Evolutionary conservation across 2,329 filamentous ascomycete genomes (phyloP), one percentile per base, ranked within the genome.

Genomic region (Pestalotiopsis sp.): DNA sequence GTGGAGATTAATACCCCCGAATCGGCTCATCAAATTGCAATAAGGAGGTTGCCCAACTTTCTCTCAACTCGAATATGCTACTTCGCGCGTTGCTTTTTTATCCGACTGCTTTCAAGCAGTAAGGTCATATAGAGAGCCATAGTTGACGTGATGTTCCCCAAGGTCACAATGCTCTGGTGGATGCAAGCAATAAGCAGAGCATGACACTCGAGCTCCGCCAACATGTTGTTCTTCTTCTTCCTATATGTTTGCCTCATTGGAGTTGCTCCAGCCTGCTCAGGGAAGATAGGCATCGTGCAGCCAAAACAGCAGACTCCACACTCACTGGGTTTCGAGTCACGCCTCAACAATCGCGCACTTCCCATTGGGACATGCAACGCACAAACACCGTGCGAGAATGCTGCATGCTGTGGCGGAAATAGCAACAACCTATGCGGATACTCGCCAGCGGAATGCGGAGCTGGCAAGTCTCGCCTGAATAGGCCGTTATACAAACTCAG

Each of bases 381-480:
- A 22, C 56, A 65, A 10, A 72, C 69, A 2, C 73, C 73, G 5
- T 74, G 72, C 61, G 63, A 52, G 13, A 74, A 74, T 60, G 71
- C 68, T 40, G 74, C 73, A n/a, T 76, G 74, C 64, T 76, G 74
- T 66, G 69, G 69, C n/a, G 69, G 69, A 48, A 61, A 65, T 22
- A 66, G 55, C 11, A 66, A 67, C 58, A 38, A 38, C 14, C 66
- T 67, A 4, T 67, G 60, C 38, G 60, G 66, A 30, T 67, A 64
- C 24, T 67, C 60, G 3, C 66, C 66, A 4, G 38, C 11, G 14
- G 66, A 70, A 40, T 74, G 73, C 58, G 68, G 70, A 26, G 72
- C 74, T n/a, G 69, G 68, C 35, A 38, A 39, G 59, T 40, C 30
- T 61, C 26, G 7, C 13, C 40, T 20, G 13, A 22, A 24, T 14